These are phyloP conservation scores for Fragilariopsis cylindrus DNA, from an alignment of 108 stramenopile species.

Conservation along the genomic window DNA sequence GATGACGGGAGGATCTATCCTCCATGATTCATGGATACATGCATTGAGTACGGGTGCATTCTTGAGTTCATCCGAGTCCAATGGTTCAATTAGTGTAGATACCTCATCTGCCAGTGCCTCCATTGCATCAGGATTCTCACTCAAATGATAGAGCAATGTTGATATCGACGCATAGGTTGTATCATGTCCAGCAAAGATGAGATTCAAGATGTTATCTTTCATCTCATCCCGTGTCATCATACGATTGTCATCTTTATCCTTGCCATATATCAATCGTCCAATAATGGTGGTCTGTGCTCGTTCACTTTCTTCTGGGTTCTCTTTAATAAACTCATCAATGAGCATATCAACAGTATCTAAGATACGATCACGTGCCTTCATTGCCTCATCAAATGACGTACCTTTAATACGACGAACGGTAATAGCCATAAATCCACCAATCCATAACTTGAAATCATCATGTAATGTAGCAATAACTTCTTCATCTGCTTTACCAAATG, in stretches of 20 bases:
- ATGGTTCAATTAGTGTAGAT: not conserved
- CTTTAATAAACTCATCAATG: not conserved
- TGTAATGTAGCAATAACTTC: not conserved
- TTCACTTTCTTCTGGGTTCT: not conserved
- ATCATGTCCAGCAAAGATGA: conserved; percentile 33
- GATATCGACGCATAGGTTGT: conserved; percentile 20
- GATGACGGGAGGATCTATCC: conserved; percentile 19
- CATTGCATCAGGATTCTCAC: not conserved
- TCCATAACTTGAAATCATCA: not conserved
- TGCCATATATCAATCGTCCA: not conserved
- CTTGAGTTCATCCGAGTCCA: conserved; percentile 29
- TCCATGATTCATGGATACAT: conserved; percentile 12
- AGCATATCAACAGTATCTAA: not conserved
- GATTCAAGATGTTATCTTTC: not conserved
- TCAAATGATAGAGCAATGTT: conserved; percentile 14
- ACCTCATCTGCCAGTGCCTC: conserved; percentile 20
- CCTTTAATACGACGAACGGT: not conserved
- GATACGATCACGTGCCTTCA: conserved; percentile 7
- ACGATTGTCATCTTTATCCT: not conserved
- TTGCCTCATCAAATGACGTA: not conserved
- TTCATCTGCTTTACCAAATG: not conserved
- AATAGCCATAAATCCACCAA: not conserved
- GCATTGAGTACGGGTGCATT: conserved; percentile 24
- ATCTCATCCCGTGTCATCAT: not conserved
- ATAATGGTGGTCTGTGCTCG: not conserved